These are phyloP conservation scores for Hymenoscyphus scutula DNA, from an alignment of 2,329 filamentous ascomycete species.

Conservation along the genomic window DNA sequence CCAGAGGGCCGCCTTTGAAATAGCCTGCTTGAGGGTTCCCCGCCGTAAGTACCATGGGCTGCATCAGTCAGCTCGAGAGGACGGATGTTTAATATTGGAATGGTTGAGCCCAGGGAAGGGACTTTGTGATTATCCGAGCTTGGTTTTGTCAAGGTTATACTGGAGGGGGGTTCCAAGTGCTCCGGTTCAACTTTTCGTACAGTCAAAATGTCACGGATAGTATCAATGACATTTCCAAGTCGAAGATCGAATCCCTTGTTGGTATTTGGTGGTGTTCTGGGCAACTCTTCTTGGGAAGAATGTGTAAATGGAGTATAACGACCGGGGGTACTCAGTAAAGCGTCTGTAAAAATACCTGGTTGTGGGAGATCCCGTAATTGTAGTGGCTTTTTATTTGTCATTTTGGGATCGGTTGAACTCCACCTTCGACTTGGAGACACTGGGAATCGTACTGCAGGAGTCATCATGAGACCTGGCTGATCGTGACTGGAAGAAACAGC, in stretches of 20 bases:
- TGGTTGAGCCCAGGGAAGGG: not conserved
- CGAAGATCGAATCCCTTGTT: conserved; percentile 19
- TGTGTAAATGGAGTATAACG: not conserved
- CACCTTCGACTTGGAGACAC: not conserved
- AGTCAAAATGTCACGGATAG: conserved; percentile 27
- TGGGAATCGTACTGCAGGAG: not conserved
- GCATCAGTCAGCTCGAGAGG: not conserved
- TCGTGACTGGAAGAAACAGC: not conserved
- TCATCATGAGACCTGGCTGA: not conserved
- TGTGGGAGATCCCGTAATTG: not conserved
- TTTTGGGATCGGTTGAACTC: not conserved
- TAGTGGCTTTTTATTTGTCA: conserved; percentile 10
- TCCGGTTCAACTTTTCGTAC: conserved; percentile 16
- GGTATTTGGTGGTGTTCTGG: conserved; percentile 1
- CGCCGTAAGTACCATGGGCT: not conserved
- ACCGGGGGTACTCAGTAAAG: not conserved
- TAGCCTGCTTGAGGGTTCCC: not conserved
- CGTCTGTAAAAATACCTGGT: not conserved
- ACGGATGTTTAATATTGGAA: not conserved
- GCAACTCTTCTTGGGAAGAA: not conserved
- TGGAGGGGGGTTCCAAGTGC: conserved; percentile 19
- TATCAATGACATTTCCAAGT: conserved; percentile 24
- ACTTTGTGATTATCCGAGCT: conserved; percentile 12
- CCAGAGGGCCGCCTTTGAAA: conserved; percentile 12
- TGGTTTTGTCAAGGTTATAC: conserved; percentile 29